Evolutionary conservation across 148 eudicot species (phyloP), one percentile per base, ranked within the genome.

Genomic region (Silene uniflora): DNA sequence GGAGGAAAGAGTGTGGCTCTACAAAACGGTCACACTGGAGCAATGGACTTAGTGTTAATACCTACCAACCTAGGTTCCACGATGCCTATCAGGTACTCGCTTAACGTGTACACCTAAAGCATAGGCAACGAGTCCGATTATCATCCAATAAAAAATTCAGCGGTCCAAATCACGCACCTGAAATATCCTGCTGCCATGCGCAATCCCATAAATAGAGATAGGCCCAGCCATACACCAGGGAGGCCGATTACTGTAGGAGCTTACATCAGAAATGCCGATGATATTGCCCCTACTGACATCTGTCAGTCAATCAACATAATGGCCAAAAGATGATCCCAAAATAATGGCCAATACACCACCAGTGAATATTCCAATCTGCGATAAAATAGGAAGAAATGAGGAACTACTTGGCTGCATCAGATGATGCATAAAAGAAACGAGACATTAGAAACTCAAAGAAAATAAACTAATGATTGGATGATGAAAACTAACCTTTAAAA

Each of bases 181-280:
- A 90, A 55, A 81, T 55, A 81, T 73, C 98, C 98, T 10, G 97
- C 96, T 52, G 83, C 82, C 75, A 75, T 83, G 19, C 97, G 90
- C 75, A 91, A 82, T 68, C 84, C 93, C 98, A 94, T 94, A 72
- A 94, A 89, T 73, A 91, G 77, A 56, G 93, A 84, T 86, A 94
- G 73, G 55, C 98, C 96, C 3, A 85, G 73, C 98, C 98, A 94
- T 71, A 94, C 97, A 68, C 97, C 98, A 73, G 77, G 90, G 77
- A 94, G 93, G 68, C 97, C 97, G 23, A 85, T 79, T 39, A 85
- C 75, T 5, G 81, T 61, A 70, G 98, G 85, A 83, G 88, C 90
- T 79, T 83, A 91, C 19, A 90, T 81, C 86, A 90, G 68, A 78
- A 89, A 87, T 13, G 82, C 86, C 60, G 92, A 89, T 7, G 96